Evolutionary conservation across 129 eudicot species (phyloP).

Genomic region (Scalesia atractyloides): DNA sequence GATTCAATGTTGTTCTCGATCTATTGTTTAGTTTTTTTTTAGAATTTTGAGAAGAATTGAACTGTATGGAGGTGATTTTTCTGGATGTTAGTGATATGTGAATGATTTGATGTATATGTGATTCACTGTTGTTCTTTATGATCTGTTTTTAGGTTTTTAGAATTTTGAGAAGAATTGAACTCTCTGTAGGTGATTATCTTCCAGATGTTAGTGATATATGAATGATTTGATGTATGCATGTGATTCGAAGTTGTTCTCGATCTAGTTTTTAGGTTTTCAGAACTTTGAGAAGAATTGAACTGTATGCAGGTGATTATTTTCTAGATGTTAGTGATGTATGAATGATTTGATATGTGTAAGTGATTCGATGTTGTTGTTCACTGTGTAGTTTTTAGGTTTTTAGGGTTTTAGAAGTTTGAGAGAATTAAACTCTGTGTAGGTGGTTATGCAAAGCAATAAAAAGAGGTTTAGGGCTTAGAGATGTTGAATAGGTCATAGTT

Average conservation of each 20-base stretch:
- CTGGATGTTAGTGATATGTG: too few relatives aligned
- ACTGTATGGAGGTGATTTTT: too few relatives aligned
- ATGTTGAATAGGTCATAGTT: too few relatives aligned
- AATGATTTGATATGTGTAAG: background rate
- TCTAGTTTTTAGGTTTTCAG: constrained; percentile 6
- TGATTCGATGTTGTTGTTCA: background rate
- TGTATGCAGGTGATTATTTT: background rate
- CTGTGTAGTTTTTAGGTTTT: constrained; percentile 15
- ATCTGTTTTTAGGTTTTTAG: background rate
- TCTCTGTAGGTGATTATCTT: background rate
- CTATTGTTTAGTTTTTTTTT: too few relatives aligned
- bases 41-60: too few relatives aligned
- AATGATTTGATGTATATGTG: too few relatives aligned
- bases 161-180: background rate
- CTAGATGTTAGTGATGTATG: background rate
- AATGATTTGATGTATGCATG: background rate
- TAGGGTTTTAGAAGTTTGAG: background rate
- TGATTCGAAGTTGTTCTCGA: background rate
- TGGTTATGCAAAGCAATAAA: background rate
- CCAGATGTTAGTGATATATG: background rate
- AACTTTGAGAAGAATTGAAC: background rate
- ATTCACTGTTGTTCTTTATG: too few relatives aligned
- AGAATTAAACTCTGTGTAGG: background rate
- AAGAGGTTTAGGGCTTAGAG: constrained; percentile 4
- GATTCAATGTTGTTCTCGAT: too few relatives aligned